A percentile compares a stretch with the other conserved stretches of the same genome.
Conservation (phyloP, 1,139 yeast genomes). For the Magnusiomyces suaveolens region DNA sequence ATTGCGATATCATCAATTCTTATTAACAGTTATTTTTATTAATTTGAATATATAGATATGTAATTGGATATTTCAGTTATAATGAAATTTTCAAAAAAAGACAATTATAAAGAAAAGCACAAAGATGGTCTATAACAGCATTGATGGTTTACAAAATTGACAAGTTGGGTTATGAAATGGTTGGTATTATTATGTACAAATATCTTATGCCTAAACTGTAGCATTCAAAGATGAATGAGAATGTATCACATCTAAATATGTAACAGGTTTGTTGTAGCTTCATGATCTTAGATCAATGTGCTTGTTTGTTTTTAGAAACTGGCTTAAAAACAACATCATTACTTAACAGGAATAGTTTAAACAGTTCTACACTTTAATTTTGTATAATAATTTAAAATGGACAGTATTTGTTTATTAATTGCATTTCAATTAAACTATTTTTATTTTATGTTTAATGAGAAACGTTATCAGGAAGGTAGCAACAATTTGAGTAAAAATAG, state of each 20-base stretch:
- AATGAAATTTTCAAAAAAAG: no score
- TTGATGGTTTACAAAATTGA: neutral
- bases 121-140: no score
- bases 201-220: neutral
- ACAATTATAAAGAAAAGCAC: no score
- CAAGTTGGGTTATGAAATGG: neutral
- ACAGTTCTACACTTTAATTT: no score
- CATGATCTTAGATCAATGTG: neutral
- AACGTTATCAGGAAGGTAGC: neutral
- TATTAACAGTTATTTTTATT: no score
- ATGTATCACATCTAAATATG: neutral
- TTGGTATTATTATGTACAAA: neutral
- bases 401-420: no score
- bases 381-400: no score
- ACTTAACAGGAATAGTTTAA: no score
- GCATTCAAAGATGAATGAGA: neutral
- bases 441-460: neutral
- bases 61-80: no score
- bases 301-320: neutral
- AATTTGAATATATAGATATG: no score
- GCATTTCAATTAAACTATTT: no score
- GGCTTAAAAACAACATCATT: neutral
- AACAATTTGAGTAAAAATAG: neutral
- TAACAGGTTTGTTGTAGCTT: neutral
- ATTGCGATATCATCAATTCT: no score